Evolutionary conservation across 2,329 filamentous ascomycete species (phyloP).

Genomic region (Tolypocladium inflatum): DNA sequence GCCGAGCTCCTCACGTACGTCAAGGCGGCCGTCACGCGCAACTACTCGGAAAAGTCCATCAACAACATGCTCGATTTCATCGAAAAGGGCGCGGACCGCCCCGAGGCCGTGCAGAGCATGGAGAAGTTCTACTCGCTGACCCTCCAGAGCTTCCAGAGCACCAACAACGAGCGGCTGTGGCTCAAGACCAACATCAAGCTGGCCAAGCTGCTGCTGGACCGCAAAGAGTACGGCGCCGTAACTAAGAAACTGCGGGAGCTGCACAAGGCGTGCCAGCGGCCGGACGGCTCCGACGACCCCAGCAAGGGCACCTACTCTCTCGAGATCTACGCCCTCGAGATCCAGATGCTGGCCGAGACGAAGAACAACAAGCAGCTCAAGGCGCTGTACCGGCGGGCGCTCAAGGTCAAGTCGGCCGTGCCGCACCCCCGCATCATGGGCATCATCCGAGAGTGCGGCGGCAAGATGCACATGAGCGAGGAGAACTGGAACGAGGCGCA

Average conservation of each 20-base stretch:
- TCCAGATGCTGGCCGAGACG: conserved; percentile 96
- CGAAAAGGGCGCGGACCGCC: conserved; percentile 71
- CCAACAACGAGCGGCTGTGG: conserved; percentile 95
- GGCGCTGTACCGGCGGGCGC: conserved; percentile 79
- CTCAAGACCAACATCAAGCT: conserved; percentile 98
- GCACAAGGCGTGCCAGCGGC: conserved; percentile 77
- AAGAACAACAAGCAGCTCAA: conserved; percentile 97
- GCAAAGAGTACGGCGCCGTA: conserved; percentile 75
- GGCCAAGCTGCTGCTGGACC: conserved; percentile 80
- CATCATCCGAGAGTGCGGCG: conserved; percentile 95
- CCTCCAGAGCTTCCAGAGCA: conserved; percentile 88
- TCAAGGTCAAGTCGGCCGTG: conserved; percentile 91
- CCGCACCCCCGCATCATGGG: conserved; percentile 99
- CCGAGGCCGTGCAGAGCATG: conserved; percentile 68
- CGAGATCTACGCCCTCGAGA: conserved; percentile 93
- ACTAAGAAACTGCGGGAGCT: conserved; percentile 79
- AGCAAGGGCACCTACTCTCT: conserved; percentile 94
- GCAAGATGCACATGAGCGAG: conserved; percentile 99
- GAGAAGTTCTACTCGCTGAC: conserved; percentile 93
- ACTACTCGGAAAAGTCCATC: conserved; percentile 98
- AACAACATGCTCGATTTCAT: conserved; percentile 99
- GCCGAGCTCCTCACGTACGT: conserved; percentile 93
- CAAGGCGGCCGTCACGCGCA: conserved; percentile 91
- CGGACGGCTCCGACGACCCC: conserved; percentile 82
- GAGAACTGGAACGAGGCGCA: conserved; percentile 98